phyloP scores from a whole-genome alignment of 345 rosid genomes.

The Dipteronia dyeriana region DNA sequence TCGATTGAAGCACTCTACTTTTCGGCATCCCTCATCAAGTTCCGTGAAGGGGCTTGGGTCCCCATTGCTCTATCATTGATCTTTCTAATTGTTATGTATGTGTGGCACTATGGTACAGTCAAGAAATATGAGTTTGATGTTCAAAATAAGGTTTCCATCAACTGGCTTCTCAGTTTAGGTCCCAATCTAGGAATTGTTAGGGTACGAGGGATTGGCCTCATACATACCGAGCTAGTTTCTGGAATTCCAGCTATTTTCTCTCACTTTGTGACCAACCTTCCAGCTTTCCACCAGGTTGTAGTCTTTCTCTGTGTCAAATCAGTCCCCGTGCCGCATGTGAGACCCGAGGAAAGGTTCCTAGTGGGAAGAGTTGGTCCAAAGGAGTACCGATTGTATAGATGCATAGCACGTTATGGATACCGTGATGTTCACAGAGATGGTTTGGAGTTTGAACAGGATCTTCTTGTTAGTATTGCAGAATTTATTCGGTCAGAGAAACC shows the following conservation, averaged over 20 bases:
- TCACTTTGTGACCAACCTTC: conserved; percentile 98
- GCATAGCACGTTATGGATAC: conserved; percentile 94
- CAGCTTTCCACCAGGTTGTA: conserved; percentile 93
- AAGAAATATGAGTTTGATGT: conserved; percentile 85
- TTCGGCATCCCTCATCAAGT: conserved; percentile 96
- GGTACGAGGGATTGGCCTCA: conserved; percentile 86
- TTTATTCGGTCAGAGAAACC: conserved; percentile 61
- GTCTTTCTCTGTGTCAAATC: conserved; percentile 94
- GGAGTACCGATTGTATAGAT: conserved; percentile 79
- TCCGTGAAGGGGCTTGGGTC: conserved; percentile 98
- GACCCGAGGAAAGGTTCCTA: conserved; percentile 84
- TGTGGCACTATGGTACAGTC: conserved; percentile 94
- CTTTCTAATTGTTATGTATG: conserved; percentile 74
- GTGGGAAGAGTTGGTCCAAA: conserved; percentile 88
- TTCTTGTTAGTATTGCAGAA: conserved; percentile 82
- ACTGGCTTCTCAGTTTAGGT: conserved; percentile 86
- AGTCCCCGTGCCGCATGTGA: conserved; percentile 91
- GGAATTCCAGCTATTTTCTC: conserved; percentile 98
- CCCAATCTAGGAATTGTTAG: conserved; percentile 84
- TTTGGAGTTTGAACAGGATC: conserved; percentile 82
- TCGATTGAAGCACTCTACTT: conserved; percentile 86
- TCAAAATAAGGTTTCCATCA: conserved; percentile 87
- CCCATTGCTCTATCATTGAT: conserved; percentile 77
- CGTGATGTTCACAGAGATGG: conserved; percentile 88
- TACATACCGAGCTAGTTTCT: conserved; percentile 88